Conservation (phyloP, 306 rosid genomes). For the Rubus idaeus region DNA sequence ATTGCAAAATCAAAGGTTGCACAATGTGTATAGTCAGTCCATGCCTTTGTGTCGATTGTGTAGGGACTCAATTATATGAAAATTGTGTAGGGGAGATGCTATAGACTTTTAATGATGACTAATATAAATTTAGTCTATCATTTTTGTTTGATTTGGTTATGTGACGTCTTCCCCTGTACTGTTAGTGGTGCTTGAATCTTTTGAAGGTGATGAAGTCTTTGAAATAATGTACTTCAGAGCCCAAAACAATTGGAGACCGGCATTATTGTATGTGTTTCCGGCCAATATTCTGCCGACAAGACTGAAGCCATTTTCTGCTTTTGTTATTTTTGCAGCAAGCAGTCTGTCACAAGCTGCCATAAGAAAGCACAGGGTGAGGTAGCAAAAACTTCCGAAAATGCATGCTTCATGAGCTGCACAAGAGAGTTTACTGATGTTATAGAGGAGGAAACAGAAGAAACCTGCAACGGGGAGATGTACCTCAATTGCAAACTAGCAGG, state of each 20-base stretch:
- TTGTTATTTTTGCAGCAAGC: conserved; percentile 17
- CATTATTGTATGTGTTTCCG: not conserved
- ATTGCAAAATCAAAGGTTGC: not conserved
- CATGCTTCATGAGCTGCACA: conserved; percentile 6
- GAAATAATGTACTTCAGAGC: conserved; percentile 5
- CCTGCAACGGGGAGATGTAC: conserved; percentile 47
- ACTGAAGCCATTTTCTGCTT: conserved; percentile 18
- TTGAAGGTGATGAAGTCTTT: not conserved
- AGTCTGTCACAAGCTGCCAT: conserved; percentile 11
- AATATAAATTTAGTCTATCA: not conserved
- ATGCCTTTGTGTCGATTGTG: not conserved
- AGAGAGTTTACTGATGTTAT: conserved; percentile 17
- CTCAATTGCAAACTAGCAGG: conserved; percentile 43
- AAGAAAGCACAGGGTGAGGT: conserved; percentile 11
- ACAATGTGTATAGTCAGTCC: not conserved
- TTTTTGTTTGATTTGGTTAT: not conserved
- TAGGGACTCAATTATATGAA: not conserved
- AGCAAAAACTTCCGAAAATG: conserved; percentile 19
- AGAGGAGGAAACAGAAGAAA: conserved; percentile 47
- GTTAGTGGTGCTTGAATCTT: not conserved
- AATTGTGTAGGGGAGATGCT: not conserved
- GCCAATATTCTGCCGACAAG: conserved; percentile 14
- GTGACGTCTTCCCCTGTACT: not conserved
- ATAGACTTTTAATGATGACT: not conserved
- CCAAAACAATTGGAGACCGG: not conserved